These are phyloP conservation scores for Cadophora gregata DNA, from an alignment of 2,329 filamentous ascomycete species.

Conservation along the genomic window DNA sequence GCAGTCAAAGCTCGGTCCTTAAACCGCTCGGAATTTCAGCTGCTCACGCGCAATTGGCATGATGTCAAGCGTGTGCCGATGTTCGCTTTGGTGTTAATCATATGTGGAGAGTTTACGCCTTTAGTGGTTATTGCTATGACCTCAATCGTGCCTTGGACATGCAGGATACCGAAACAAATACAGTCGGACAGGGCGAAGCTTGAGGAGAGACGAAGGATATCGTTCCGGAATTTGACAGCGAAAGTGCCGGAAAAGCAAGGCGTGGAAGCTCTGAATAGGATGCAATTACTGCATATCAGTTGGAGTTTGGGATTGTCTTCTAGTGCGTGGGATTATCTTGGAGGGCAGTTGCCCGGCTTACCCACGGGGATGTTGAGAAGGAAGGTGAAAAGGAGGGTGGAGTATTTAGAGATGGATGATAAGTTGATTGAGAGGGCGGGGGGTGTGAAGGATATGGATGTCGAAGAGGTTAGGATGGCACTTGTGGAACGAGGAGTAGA, in stretches of 20 bases:
- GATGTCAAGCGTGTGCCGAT: slow-evolving; percentile 80
- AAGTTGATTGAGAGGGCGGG: slow-evolving; percentile 67
- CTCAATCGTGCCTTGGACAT: slow-evolving; percentile 77
- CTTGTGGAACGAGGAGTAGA: slow-evolving; percentile 73
- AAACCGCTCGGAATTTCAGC: slow-evolving; percentile 73
- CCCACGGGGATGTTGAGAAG: slow-evolving; percentile 59
- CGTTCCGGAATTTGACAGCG: slow-evolving; percentile 51
- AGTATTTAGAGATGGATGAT: slow-evolving; percentile 75
- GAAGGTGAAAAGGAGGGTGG: slow-evolving; percentile 59
- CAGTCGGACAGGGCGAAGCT: slow-evolving; percentile 58
- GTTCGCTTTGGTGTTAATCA: slow-evolving; percentile 75
- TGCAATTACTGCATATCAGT: slow-evolving; percentile 50
- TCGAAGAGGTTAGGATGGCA: slow-evolving; percentile 71
- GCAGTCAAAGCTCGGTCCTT: slow-evolving; percentile 47
- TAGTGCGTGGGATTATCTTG: slow-evolving; percentile 52
- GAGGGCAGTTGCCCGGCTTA: slow-evolving; percentile 44
- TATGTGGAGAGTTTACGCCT: slow-evolving; percentile 88
- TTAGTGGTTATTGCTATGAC: slow-evolving; percentile 76
- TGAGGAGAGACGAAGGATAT: slow-evolving; percentile 57
- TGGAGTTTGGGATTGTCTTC: slow-evolving; percentile 49
- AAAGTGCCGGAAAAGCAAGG: slow-evolving; percentile 34
- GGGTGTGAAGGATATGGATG: slow-evolving; percentile 62
- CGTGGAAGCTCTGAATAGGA: slow-evolving; percentile 43
- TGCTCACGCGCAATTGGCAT: slow-evolving; percentile 69
- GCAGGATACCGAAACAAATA: slow-evolving; percentile 80